Conservation (phyloP, 1,284 basidiomycete species). For the Thecaphora thlaspeos region DNA sequence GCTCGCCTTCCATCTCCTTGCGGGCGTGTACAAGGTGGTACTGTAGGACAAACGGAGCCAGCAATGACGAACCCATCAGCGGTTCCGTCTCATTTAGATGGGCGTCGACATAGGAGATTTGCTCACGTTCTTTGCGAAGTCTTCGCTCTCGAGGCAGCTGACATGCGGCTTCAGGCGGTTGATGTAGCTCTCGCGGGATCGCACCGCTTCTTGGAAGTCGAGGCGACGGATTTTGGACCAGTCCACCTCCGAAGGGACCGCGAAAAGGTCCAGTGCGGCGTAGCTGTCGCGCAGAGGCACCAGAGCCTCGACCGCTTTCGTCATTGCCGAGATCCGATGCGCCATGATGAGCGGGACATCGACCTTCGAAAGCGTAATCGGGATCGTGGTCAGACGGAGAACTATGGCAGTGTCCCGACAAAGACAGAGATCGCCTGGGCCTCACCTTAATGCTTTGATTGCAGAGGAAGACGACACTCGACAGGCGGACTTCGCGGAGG, state of each 20-base stretch:
- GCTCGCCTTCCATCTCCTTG: conserved; percentile 71
- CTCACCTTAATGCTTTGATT: conserved; percentile 67
- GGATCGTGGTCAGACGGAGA: no score
- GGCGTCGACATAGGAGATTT: neutral
- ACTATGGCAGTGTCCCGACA: no score
- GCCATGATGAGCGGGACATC: conserved; percentile 33
- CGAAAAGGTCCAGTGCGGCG: neutral
- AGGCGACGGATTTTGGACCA: conserved; percentile 80
- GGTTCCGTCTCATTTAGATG: no score
- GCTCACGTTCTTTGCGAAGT: conserved; percentile 71
- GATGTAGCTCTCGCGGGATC: conserved; percentile 65
- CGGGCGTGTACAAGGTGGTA: conserved; percentile 73
- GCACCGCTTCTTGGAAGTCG: conserved; percentile 85
- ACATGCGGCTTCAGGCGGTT: conserved; percentile 29
- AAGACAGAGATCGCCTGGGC: no score
- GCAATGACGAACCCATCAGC: no score
- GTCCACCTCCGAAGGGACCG: conserved; percentile 61
- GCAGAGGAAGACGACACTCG: conserved; percentile 77
- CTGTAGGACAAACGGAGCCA: conserved; percentile 59
- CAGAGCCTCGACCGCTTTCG: conserved; percentile 32
- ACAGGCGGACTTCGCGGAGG: conserved; percentile 67
- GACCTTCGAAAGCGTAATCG: conserved; percentile 60
- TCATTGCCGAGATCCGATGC: conserved; percentile 68
- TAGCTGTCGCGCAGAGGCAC: conserved; percentile 12
- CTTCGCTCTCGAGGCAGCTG: conserved; percentile 41